A percentile compares a stretch with the other conserved stretches of the same genome.
phyloP scores from a whole-genome alignment of 2,329 filamentous ascomycete species.

The Aspergillaceae sp. region DNA sequence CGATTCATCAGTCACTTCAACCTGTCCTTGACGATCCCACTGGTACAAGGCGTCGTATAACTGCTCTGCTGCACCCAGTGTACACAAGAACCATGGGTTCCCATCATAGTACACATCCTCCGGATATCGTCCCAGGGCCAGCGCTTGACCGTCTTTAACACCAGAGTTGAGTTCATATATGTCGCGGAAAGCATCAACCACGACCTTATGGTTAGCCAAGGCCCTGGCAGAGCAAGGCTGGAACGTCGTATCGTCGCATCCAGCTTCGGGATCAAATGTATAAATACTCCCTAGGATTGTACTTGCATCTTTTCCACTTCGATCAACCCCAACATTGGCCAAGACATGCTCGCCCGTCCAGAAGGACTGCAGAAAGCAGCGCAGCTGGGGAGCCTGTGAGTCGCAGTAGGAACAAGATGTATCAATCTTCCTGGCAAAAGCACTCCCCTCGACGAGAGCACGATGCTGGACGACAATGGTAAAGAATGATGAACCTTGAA shows the following conservation, averaged over 20 bases:
- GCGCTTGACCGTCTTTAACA: slow-evolving; percentile 18
- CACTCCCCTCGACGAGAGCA: slow-evolving; percentile 50
- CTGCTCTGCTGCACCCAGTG: slow-evolving; percentile 68
- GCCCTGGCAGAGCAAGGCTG: slow-evolving; percentile 64
- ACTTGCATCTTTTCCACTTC: slow-evolving; percentile 64
- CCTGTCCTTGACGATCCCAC: slow-evolving; percentile 55
- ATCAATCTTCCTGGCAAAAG: slow-evolving; percentile 56
- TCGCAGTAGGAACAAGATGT: slow-evolving; percentile 53
- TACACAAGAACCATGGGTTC: slow-evolving; percentile 73
- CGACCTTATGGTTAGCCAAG: slow-evolving; percentile 66
- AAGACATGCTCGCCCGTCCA: slow-evolving; percentile 58
- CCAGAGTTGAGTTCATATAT: slow-evolving; percentile 51
- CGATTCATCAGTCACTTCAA: slow-evolving; percentile 57
- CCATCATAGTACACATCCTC: slow-evolving; percentile 69
- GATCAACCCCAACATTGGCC: slow-evolving; percentile 57
- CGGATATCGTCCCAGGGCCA: slow-evolving; percentile 53
- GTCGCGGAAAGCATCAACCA: slow-evolving; percentile 65
- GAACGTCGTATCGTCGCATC: slow-evolving; percentile 49
- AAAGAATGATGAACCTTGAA: slow-evolving; percentile 69
- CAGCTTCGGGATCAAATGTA: slow-evolving; percentile 26
- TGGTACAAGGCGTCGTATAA: slow-evolving; percentile 68
- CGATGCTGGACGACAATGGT: slow-evolving; percentile 63
- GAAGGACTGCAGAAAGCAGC: slow-evolving; percentile 67
- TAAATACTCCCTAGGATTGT: slow-evolving; percentile 49
- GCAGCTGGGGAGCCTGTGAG: slow-evolving; percentile 57